Evolutionary conservation across 371 early-diverging fungal species (phyloP), one percentile per base, ranked within the genome.

Genomic region (Mucor mucedo): DNA sequence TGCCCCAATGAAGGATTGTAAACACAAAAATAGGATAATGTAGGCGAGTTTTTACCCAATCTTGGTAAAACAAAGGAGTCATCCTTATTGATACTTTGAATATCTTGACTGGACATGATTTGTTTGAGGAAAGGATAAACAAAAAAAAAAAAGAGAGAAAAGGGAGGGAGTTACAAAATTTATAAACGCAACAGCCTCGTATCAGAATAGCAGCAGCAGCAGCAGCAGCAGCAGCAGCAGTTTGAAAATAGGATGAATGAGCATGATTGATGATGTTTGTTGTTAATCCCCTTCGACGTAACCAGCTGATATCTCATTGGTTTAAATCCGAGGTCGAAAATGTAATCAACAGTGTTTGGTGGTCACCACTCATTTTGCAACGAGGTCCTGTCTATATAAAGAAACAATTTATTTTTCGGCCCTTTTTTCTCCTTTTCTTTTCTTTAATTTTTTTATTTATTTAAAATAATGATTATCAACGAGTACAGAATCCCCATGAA

Each of bases 1-100:
- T 83, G 84, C 0, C 89, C 89, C 48, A 93, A 77, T 21, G 85
- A 78, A 8, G 95, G 89, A 60, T 91, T 91, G 65, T 89, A 94
- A 7, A 94, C 82, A 44, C 90, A 87, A 68, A 91, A 92, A 62
- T 91, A 87, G 11, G 87, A 84, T 5, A 91, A 70, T 21, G 66
- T 70, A 14, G 83, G 80, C 3, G 80, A 76, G 8, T 70, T 79
- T n/a, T 66, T 70, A 35, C 82, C 82, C 38, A 82, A 33, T 21
- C 58, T 52, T 8, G 64, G 60, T 27, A 52, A 11, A 16, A 27
- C 7, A 11, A 44, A 9, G 5, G 49, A 21, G 14, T 59, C 60
- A 28, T 60, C 52, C n/a, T 30, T 40, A 32, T 40, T 50, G 2
- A 60, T 29, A 21, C 52, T 61, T 16, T 61, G 60, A n/a, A 29